These are phyloP conservation scores for Hyparrhenia diplandra DNA, from an alignment of 176 grass and related monocot species.

Conservation along the genomic window DNA sequence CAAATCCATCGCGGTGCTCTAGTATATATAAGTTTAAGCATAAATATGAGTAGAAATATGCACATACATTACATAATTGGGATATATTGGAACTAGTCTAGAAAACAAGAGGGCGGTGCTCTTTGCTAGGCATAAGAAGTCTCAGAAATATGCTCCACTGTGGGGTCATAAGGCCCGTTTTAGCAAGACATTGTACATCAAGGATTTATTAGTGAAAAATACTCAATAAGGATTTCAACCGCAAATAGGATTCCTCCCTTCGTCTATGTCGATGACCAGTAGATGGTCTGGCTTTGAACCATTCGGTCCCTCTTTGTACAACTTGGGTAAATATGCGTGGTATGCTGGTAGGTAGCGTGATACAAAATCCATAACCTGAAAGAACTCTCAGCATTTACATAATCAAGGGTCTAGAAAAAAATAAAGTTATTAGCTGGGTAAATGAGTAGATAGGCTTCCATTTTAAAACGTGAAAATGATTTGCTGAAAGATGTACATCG, in stretches of 20 bases:
- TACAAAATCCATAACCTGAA: slow-evolving; percentile 95
- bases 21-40: background rate
- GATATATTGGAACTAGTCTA: slow-evolving; percentile 6
- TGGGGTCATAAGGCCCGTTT: background rate
- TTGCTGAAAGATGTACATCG: slow-evolving; percentile 2
- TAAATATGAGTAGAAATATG: background rate
- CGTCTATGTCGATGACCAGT: slow-evolving; percentile 85
- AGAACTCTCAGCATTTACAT: slow-evolving; percentile 1
- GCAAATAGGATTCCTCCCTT: slow-evolving; percentile 64
- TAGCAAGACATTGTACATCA: slow-evolving; percentile 7
- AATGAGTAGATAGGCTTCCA: background rate
- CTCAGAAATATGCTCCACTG: slow-evolving; percentile 3
- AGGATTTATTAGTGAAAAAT: background rate
- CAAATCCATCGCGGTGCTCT: too few species aligned
- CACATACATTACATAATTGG: slow-evolving; percentile 2
- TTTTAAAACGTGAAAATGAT: background rate
- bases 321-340: slow-evolving; percentile 72
- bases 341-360: slow-evolving; percentile 95
- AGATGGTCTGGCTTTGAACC: slow-evolving; percentile 61
- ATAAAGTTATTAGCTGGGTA: background rate
- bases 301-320: slow-evolving; percentile 77
- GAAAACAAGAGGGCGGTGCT: background rate
- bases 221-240: slow-evolving; percentile 14
- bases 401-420: background rate
- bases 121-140: slow-evolving; percentile 6